A percentile compares a stretch with the other conserved stretches of the same genome.
phyloP scores from a whole-genome alignment of 2,329 filamentous ascomycete genomes.

The Microdochium trichocladiopsis region DNA sequence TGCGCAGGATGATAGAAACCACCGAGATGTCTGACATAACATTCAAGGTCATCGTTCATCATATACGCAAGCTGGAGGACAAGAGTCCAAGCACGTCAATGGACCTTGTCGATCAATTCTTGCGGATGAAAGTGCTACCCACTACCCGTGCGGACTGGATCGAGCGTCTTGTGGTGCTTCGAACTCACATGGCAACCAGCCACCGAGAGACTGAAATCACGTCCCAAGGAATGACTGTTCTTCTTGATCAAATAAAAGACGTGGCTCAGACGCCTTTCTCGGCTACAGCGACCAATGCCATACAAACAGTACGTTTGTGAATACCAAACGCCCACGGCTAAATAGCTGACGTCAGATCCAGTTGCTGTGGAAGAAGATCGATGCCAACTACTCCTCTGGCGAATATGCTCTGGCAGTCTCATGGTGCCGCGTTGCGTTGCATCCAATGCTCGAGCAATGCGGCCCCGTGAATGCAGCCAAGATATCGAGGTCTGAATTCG shows the following conservation, averaged over 20 bases:
- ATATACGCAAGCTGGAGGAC: conserved; percentile 58
- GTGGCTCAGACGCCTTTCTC: conserved; percentile 41
- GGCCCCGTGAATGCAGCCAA: conserved; percentile 62
- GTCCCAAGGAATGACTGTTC: conserved; percentile 14
- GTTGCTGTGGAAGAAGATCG: conserved; percentile 78
- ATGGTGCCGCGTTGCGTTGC: conserved; percentile 68
- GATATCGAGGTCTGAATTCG: conserved; percentile 60
- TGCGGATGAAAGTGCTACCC: conserved; percentile 47
- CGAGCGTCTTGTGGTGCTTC: conserved; percentile 61
- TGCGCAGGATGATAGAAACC: conserved; percentile 54
- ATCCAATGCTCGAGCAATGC: conserved; percentile 57
- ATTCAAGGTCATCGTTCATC: conserved; percentile 60
- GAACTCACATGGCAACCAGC: conserved; percentile 57
- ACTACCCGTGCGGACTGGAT: conserved; percentile 50
- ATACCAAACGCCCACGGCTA: conserved; percentile 8
- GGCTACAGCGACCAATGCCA: conserved; percentile 55
- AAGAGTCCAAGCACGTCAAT: conserved; percentile 41
- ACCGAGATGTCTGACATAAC: conserved; percentile 54
- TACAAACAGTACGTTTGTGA: conserved; percentile 50
- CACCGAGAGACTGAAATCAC: conserved; percentile 28
- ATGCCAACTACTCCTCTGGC: conserved; percentile 45
- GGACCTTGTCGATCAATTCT: conserved; percentile 54
- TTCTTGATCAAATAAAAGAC: conserved; percentile 29
- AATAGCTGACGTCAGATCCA: conserved; percentile 22
- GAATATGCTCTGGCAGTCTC: conserved; percentile 47